Conservation (phyloP, 139 green algal species). For the Mesostigma viride region DNA sequence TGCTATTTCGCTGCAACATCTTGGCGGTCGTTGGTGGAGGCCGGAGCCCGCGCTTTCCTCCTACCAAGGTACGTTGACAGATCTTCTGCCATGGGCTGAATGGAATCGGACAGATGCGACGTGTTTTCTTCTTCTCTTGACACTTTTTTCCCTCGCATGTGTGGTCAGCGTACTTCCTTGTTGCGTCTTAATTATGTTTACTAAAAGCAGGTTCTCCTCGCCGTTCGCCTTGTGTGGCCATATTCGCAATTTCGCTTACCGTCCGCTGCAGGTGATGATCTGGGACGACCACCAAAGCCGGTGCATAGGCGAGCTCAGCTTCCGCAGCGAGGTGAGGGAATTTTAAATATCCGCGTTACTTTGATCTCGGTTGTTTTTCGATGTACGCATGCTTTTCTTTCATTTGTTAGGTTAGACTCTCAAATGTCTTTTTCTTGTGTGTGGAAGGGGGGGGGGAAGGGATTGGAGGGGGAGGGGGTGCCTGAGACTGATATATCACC, state of each 20-base stretch:
- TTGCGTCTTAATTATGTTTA: neutral
- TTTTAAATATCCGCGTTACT: neutral
- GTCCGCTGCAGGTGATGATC: constrained; percentile 75
- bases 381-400: constrained; percentile 12
- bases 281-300: constrained; percentile 90
- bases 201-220: neutral
- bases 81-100: neutral
- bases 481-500: too few species aligned
- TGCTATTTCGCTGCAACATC: constrained; percentile 95
- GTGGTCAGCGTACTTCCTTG: neutral
- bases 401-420: neutral
- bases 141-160: too few species aligned
- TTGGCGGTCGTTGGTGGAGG: constrained; percentile 86
- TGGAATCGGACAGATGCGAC: too few species aligned
- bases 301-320: constrained; percentile 88
- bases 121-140: too few species aligned
- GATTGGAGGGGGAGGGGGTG: too few species aligned
- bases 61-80: constrained; percentile 55
- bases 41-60: constrained; percentile 54
- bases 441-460: too few species aligned
- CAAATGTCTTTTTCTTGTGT: neutral
- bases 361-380: constrained; percentile 1
- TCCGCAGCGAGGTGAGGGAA: constrained; percentile 75
- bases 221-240: too few species aligned
- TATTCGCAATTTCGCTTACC: too few species aligned